Percentiles rank a stretch among this genome's conserved stretches.
phyloP scores from a whole-genome alignment of 805 yeast species.

The Lipomyces yamadae region DNA sequence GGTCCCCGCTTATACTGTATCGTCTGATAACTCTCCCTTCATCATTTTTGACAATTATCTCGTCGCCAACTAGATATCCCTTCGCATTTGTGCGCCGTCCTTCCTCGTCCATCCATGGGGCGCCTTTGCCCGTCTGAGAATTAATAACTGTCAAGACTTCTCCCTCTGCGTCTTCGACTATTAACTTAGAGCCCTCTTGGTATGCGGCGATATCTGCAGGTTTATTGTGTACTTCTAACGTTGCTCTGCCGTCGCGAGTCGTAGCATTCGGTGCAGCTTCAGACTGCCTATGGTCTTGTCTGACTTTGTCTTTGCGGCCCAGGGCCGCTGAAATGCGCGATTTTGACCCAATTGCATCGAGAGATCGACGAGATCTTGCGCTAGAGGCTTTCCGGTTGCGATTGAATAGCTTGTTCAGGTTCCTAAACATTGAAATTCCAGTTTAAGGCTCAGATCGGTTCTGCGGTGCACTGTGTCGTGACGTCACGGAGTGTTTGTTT shows the following conservation, averaged over 20 bases:
- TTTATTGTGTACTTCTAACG: constrained; percentile 26
- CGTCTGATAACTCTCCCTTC: constrained; percentile 91
- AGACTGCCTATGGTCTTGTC: too few species aligned
- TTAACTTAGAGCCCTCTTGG: constrained; percentile 69
- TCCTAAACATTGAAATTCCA: too few species aligned
- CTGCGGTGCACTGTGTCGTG: too few species aligned
- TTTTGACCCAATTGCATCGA: too few species aligned
- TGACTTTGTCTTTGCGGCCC: too few species aligned
- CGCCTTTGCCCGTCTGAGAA: constrained; percentile 20
- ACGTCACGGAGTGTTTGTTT: too few species aligned
- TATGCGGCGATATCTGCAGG: constrained; percentile 50
- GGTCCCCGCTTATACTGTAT: constrained; percentile 70
- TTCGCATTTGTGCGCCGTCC: constrained; percentile 49
- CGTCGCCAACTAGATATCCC: constrained; percentile 81
- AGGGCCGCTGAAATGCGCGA: too few species aligned
- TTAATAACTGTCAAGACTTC: constrained; percentile 62
- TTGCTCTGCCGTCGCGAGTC: constrained; percentile 27
- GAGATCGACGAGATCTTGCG: too few species aligned
- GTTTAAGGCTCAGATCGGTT: too few species aligned
- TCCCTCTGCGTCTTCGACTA: constrained; percentile 84
- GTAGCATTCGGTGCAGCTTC: neutral
- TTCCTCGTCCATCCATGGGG: neutral
- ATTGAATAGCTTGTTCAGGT: too few species aligned
- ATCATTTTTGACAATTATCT: constrained; percentile 80
- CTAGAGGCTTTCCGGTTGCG: too few species aligned